Evolutionary conservation across 1,284 basidiomycete species (phyloP), one percentile per base, ranked within the genome.

Genomic region (Trametes hirsuta): DNA sequence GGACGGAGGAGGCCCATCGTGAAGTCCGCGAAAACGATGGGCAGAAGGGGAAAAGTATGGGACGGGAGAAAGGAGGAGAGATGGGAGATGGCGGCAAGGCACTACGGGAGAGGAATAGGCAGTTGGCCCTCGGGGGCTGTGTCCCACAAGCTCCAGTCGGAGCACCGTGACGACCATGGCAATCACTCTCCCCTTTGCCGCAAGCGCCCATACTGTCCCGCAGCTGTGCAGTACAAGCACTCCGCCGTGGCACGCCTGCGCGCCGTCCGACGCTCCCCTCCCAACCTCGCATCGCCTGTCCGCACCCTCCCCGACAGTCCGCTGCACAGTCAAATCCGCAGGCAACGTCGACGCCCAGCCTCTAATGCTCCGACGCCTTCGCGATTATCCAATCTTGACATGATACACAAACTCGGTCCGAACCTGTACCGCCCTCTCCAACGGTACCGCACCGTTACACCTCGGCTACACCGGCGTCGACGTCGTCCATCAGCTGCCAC

Each of bases 1-100:
- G 90, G 90, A 40, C 88, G 84, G 58, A 92, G 77, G 66, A 77
- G 69, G 64, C 82, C 77, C 88, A 89, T 89, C 40, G 58, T 34
- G 21, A 24, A 44, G n/a, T 35, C 18, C 14, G 40, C 30, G 12
- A 18, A 24, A 37, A 46, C 24, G 56, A 49, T 47, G 58, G 37
- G 49, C 40, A 1, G 40, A 34, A 42, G 34, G 25, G 36, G 41
- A 50, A 47, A 47, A 44, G 37, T 30, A 30, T 30, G 41, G 12
- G 53, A 51, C 14, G 53, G 44, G 37, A 25, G 41, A 37, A 22
- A 18, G 57, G 54, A 53, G 39, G 51, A 45, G 30, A 49, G 64
- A 52, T 54, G 56, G 51, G 53, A 51, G 37, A 34, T 22, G 49
- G 25, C 45, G 48, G 47, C 6, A 40, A 25, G 53, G 41, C 47